Base-by-base conservation (phyloP, 2,329 filamentous ascomycete species). In the Arthrobotrys sphaeroides region DNA sequence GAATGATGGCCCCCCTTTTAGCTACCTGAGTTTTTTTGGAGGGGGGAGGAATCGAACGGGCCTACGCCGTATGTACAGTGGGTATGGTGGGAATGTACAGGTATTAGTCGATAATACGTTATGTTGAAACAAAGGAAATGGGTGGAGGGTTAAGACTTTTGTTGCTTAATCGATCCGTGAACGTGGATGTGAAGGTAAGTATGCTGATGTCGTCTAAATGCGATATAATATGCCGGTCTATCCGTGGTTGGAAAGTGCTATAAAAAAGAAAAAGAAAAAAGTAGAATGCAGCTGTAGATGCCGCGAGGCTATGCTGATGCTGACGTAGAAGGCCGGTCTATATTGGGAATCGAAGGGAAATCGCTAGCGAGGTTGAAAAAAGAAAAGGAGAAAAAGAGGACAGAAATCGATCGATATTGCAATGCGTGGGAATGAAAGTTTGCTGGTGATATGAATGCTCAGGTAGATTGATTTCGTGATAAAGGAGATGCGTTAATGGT, bases 401-500 rank as follows among this genome's bases (percentile, higher is more conserved):
- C 4, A 47, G n/a, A 28, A 53, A 38, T 24, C 13, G 20, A 69
- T 57, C 26, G 55, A n/a, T 24, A 40, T 62, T 53, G n/a, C 24
- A 53, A 61, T 69, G 24, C 33, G n/a, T 26, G n/a, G n/a, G 42
- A 38, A 49, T 33, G 7, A 18, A 36, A 16, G 5, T 53, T 40
- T n/a, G 36, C 36, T 16, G 28, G n/a, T 9, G 18, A 61, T 18
- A 45, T 20, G 36, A 51, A 51, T 31, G 64, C 42, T 53, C 51
- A 38, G 51, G 53, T 68, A 68, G n/a, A 51, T 36, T 26, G 24
- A 36, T 9, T 45, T 12, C 28, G 24, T 13, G 42, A 59, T 20
- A 62, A 70, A 70, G 24, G 47, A n/a, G 40, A 70, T 31, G 36
- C 66, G 57, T 70, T 57, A 62, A 22, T 4, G n/a, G 6, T 28